These are phyloP conservation scores for Psidium guajava DNA, from an alignment of 345 rosid genomes.

Conservation along the genomic window DNA sequence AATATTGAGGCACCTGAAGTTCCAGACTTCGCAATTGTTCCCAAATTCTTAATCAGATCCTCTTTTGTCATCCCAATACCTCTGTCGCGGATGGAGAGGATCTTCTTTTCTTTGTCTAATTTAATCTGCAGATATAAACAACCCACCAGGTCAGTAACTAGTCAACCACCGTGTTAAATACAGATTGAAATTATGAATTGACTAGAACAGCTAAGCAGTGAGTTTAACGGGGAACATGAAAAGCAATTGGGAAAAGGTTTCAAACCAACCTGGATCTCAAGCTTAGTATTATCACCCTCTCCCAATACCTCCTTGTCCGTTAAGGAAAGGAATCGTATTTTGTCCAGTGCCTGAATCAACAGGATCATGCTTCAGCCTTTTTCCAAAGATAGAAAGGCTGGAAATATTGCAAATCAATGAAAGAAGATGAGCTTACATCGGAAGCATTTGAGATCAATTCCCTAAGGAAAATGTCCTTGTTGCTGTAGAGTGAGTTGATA, in stretches of 20 bases:
- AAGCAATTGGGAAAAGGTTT: background rate
- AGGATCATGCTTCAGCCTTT: background rate
- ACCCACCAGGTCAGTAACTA: background rate
- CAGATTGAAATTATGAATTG: background rate
- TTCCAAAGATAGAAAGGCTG: background rate
- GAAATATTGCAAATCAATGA: background rate
- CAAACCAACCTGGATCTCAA: conserved; percentile 77
- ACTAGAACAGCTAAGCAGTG: background rate
- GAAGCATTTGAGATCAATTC: conserved; percentile 98
- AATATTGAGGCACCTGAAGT: conserved; percentile 60
- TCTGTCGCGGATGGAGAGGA: conserved; percentile 78
- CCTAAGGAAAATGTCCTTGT: conserved; percentile 94
- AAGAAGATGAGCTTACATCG: conserved; percentile 45
- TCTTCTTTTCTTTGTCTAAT: conserved; percentile 83
- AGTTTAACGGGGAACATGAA: background rate
- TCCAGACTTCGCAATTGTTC: conserved; percentile 97
- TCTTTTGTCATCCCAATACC: conserved; percentile 99
- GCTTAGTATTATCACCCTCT: conserved; percentile 85
- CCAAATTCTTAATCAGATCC: conserved; percentile 92
- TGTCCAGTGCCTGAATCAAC: conserved; percentile 71
- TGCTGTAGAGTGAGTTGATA: conserved; percentile 95
- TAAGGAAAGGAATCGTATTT: conserved; percentile 87
- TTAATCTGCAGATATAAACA: conserved; percentile 47
- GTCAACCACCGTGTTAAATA: background rate
- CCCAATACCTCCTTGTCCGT: conserved; percentile 91